Evolutionary conservation across 148 eudicot genomes (phyloP), one percentile per base, ranked within the genome.

Genomic region (Rhododendron mucronatum): DNA sequence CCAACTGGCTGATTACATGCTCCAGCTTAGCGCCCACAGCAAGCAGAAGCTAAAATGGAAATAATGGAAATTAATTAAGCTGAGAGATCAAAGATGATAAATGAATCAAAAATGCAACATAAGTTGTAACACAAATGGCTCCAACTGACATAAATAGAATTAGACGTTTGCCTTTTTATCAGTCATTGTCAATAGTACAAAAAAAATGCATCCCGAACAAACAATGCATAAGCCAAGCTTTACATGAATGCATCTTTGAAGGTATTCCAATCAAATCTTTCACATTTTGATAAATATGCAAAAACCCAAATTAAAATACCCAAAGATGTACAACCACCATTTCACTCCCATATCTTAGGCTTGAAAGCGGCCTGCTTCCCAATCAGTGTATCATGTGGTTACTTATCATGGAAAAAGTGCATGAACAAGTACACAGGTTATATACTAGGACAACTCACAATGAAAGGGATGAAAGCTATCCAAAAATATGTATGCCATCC

Each of bases 401-500:
- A 9, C 6, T 8, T 9, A 45, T 8, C 53, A 44, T 78, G 76
- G 76, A 71, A 33, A 71, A 71, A 33, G 76, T 71, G 20, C 41
- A 33, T 30, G 39, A 71, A n/a, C 26, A 41, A 41, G 23, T 77
- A 10, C 51, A 77, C 2, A 20, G 5, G 47, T 21, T 44, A 44
- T 77, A 77, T 39, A 21, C 50, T 44, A 21, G 80, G 47, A 21
- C 14, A 39, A 78, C 81, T 78, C 51, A 78, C 81, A 78, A 78
- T 23, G 81, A 95, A 92, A 15, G 98, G 99, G 89, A 96, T 26
- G 84, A 96, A 96, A 18, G 99, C 98, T 20, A 96, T 94, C 99
- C 99, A 96, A 86, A 96, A 96, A 86, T 96, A 96, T 18, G 98
- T 94, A 89, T 96, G 96, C 99, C 99, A 96, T n/a, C 98, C 99